phyloP scores from a whole-genome alignment of 2,329 filamentous ascomycete genomes.

The Exserohilum rostratum region DNA sequence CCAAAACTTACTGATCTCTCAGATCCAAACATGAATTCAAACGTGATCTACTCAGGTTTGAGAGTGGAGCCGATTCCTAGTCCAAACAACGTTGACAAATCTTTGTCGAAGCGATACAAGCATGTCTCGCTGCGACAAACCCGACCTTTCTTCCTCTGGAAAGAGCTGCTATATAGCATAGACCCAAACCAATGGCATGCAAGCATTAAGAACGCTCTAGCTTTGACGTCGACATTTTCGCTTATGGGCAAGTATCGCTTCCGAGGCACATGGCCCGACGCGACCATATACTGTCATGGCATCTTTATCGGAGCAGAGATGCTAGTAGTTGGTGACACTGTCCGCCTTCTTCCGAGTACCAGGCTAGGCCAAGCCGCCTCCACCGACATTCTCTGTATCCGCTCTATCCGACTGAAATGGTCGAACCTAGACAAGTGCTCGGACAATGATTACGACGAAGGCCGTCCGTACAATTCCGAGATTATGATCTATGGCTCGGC shows the following conservation, averaged over 20 bases:
- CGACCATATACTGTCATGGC: constrained; percentile 59
- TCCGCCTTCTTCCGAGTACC: constrained; percentile 53
- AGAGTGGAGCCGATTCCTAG: constrained; percentile 63
- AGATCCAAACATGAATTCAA: constrained; percentile 47
- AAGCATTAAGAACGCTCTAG: constrained; percentile 62
- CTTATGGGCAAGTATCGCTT: constrained; percentile 60
- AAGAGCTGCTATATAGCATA: constrained; percentile 54
- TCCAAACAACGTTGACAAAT: constrained; percentile 58
- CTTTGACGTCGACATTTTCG: constrained; percentile 59
- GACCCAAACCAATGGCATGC: constrained; percentile 55
- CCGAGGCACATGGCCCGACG: constrained; percentile 61
- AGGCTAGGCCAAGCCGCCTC: constrained; percentile 31
- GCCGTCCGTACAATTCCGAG: constrained; percentile 53
- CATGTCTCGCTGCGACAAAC: constrained; percentile 62
- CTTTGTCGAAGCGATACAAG: constrained; percentile 59
- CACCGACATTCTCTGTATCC: constrained; percentile 61
- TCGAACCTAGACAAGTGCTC: constrained; percentile 56
- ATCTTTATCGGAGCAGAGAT: constrained; percentile 65
- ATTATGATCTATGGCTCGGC: constrained; percentile 58
- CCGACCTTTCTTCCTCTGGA: constrained; percentile 62
- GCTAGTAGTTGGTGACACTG: constrained; percentile 59
- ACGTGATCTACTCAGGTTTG: constrained; percentile 60
- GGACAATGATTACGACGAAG: constrained; percentile 53
- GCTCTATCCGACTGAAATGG: constrained; percentile 59
- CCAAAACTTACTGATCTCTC: constrained; percentile 54